Conservation (phyloP, 805 yeast species). For the Ogataea polymorpha region DNA sequence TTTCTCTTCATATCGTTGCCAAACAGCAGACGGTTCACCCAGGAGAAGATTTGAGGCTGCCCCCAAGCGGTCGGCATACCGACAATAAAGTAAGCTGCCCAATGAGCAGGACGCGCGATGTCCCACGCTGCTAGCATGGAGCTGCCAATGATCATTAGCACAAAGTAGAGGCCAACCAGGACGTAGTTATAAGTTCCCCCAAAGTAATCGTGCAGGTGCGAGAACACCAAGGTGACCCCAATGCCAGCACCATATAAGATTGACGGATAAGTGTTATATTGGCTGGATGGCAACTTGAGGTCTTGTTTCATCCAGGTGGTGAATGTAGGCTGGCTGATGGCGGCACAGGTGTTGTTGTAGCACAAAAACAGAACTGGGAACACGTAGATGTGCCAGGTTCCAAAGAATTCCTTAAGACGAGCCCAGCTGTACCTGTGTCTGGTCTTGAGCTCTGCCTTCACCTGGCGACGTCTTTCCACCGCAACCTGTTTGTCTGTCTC, state of each 20-base stretch:
- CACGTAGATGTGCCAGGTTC: conserved; percentile 47
- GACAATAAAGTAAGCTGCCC: conserved; percentile 47
- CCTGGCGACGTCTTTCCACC: conserved; percentile 40
- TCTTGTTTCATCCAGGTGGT: conserved; percentile 42
- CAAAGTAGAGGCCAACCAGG: conserved; percentile 38
- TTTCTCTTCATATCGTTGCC: conserved; percentile 44
- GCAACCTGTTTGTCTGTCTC: conserved; percentile 41
- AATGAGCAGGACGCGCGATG: conserved; percentile 46
- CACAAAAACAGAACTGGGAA: conserved; percentile 42
- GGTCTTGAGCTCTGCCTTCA: conserved; percentile 42
- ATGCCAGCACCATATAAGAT: conserved; percentile 39
- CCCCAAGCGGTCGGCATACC: conserved; percentile 51
- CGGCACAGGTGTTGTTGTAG: conserved; percentile 36
- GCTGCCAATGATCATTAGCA: conserved; percentile 41
- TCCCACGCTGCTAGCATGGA: conserved; percentile 45
- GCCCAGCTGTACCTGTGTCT: conserved; percentile 39
- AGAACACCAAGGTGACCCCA: conserved; percentile 34
- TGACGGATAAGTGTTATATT: conserved; percentile 44
- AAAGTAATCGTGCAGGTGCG: conserved; percentile 37
- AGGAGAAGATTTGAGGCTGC: conserved; percentile 53
- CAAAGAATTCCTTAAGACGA: conserved; percentile 39
- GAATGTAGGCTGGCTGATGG: conserved; percentile 40
- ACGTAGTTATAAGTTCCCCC: conserved; percentile 37
- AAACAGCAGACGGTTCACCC: conserved; percentile 49
- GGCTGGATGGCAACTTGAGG: conserved; percentile 30